phyloP scores from a whole-genome alignment of 2,329 filamentous ascomycete species.

The Alternaria tenuissima region DNA sequence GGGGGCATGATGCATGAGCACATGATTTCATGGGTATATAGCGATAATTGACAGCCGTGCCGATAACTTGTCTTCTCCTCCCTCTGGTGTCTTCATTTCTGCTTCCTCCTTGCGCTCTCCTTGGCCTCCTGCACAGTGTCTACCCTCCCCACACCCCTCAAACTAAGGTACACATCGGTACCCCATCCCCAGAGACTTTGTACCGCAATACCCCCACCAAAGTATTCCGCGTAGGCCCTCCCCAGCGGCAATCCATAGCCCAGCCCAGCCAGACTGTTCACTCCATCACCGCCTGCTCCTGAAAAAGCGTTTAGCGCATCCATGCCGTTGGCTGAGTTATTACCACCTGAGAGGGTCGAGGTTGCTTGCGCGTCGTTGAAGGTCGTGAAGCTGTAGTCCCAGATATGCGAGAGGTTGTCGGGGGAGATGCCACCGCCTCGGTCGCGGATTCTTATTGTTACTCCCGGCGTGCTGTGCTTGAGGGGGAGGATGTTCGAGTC shows the following conservation, averaged over 20 bases:
- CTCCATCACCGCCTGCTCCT: conserved; percentile 73
- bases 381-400: conserved; percentile 97
- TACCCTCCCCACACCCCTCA: conserved; percentile 65
- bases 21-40: conserved; percentile 13
- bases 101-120: conserved; percentile 7
- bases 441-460: conserved; percentile 94
- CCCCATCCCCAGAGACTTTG: conserved; percentile 97
- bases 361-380: conserved; percentile 74
- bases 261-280: conserved; percentile 83
- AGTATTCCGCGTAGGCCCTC: conserved; percentile 96
- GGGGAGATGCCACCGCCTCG: conserved; percentile 92
- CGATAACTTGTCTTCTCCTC: background rate
- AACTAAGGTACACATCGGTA: conserved; percentile 70
- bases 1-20: conserved; percentile 4
- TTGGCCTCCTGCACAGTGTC: conserved; percentile 25
- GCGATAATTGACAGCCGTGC: conserved; percentile 4
- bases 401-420: conserved; percentile 84
- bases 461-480: conserved; percentile 71
- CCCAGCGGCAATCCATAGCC: conserved; percentile 93
- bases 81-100: conserved; percentile 1
- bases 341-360: conserved; percentile 55
- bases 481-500: conserved; percentile 55
- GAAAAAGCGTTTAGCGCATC: conserved; percentile 81
- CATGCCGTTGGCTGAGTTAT: conserved; percentile 49
- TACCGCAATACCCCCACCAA: conserved; percentile 93